Evolutionary conservation across 768 basidiomycete species (phyloP).

Genomic region (Strobilomyces echinocephalus): DNA sequence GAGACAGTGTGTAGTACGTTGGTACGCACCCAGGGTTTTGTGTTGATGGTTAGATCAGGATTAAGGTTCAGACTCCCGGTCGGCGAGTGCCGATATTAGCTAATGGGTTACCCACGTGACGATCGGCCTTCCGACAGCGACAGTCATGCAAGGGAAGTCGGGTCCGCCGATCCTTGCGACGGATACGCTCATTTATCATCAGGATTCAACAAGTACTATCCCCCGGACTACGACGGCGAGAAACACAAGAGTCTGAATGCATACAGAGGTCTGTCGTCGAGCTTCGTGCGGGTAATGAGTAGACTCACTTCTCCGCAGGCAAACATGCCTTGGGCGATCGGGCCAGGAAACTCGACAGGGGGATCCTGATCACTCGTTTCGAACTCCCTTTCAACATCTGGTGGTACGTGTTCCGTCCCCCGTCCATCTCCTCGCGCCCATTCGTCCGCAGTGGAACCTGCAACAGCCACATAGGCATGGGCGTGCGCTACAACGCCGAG

Average conservation of each 20-base stretch:
- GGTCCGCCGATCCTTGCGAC: not conserved
- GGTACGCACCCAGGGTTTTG: conserved; percentile 30
- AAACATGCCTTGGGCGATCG: conserved; percentile 93
- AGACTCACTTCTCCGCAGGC: conserved; percentile 40
- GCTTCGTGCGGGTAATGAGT: not conserved
- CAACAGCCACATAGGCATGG: conserved; percentile 96
- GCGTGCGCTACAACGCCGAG: conserved; percentile 99
- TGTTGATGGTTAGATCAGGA: conserved; percentile 16
- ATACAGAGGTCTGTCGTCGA: conserved; percentile 50
- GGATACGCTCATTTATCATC: conserved; percentile 6
- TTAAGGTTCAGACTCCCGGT: conserved; percentile 30
- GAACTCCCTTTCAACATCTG: conserved; percentile 96
- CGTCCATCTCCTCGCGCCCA: too few relatives aligned
- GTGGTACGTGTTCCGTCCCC: conserved; percentile 56
- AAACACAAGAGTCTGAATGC: conserved; percentile 71
- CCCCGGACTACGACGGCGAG: conserved; percentile 68
- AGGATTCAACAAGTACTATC: conserved; percentile 80
- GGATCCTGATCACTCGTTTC: conserved; percentile 92
- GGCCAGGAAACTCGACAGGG: conserved; percentile 93
- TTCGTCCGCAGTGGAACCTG: conserved; percentile 68
- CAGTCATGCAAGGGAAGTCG: conserved; percentile 41
- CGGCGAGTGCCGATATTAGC: conserved; percentile 17
- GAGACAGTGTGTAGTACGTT: not conserved
- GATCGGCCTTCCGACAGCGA: not conserved
- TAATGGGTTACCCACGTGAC: conserved; percentile 6